phyloP scores from a whole-genome alignment of 2,329 filamentous ascomycete species.

The Colletotrichum incanum region DNA sequence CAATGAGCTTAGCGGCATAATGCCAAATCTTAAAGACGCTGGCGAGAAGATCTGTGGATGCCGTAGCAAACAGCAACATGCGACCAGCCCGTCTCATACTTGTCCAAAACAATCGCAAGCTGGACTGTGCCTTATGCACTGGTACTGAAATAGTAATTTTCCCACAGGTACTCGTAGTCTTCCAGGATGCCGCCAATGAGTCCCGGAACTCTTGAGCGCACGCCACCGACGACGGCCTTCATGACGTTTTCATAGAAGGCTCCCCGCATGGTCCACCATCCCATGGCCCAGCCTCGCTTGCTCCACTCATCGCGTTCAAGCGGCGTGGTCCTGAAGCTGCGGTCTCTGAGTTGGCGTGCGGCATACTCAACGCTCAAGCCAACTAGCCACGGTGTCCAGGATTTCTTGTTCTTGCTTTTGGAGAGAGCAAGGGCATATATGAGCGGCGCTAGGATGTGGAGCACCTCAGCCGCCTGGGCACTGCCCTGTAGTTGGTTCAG shows the following conservation, averaged over 20 bases:
- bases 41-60: not conserved
- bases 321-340: constrained; percentile 84
- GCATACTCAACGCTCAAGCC: constrained; percentile 89
- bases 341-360: constrained; percentile 85
- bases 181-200: constrained; percentile 90
- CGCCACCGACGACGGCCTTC: constrained; percentile 79
- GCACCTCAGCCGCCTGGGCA: constrained; percentile 84
- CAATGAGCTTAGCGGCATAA: constrained; percentile 6
- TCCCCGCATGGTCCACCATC: constrained; percentile 97
- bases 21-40: not conserved
- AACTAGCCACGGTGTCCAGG: constrained; percentile 93
- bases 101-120: not conserved
- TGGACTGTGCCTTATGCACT: constrained; percentile 54
- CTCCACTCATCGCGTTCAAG: constrained; percentile 92
- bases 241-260: constrained; percentile 96
- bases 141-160: constrained; percentile 93
- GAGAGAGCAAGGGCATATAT: constrained; percentile 89
- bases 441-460: constrained; percentile 92
- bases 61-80: not conserved
- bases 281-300: constrained; percentile 90
- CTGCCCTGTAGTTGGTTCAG: constrained; percentile 85
- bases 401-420: constrained; percentile 78
- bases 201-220: constrained; percentile 83
- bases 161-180: constrained; percentile 98
- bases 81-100: not conserved